phyloP scores from a whole-genome alignment of 805 yeast genomes.

The Saturnispora quitensis region DNA sequence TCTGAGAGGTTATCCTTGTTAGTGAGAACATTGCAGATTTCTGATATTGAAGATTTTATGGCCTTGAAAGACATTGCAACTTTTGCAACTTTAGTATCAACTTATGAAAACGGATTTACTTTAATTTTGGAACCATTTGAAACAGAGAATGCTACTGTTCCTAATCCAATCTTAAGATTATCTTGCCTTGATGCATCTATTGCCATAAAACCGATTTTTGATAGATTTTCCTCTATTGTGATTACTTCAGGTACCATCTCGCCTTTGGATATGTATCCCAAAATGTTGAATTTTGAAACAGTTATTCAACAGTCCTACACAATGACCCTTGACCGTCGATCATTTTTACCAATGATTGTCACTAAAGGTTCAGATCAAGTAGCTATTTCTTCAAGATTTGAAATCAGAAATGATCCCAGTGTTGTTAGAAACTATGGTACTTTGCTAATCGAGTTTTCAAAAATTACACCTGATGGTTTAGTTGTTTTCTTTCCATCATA shows the following conservation, averaged over 20 bases:
- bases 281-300: conserved; percentile 89
- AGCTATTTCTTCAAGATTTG: conserved; percentile 91
- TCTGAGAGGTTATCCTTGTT: conserved; percentile 83
- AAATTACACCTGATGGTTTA: conserved; percentile 95
- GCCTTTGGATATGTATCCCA: conserved; percentile 97
- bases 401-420: conserved; percentile 94
- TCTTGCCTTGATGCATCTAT: conserved; percentile 96
- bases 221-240: conserved; percentile 81
- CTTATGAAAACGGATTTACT: conserved; percentile 89
- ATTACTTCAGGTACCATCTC: conserved; percentile 98
- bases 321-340: conserved; percentile 87
- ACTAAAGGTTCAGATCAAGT: conserved; percentile 98
- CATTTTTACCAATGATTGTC: conserved; percentile 90
- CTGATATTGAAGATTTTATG: conserved; percentile 82
- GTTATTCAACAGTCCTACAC: conserved; percentile 91
- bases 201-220: conserved; percentile 95
- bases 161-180: conserved; percentile 89
- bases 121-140: conserved; percentile 93
- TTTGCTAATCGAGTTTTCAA: conserved; percentile 81
- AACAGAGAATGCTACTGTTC: conserved; percentile 87
- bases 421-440: conserved; percentile 97
- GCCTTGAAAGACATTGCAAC: conserved; percentile 94
- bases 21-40: conserved; percentile 80
- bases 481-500: conserved; percentile 97
- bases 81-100: conserved; percentile 90